Evolutionary conservation across 2,329 filamentous ascomycete genomes (phyloP).

Genomic region (Tolypocladium capitatum): DNA sequence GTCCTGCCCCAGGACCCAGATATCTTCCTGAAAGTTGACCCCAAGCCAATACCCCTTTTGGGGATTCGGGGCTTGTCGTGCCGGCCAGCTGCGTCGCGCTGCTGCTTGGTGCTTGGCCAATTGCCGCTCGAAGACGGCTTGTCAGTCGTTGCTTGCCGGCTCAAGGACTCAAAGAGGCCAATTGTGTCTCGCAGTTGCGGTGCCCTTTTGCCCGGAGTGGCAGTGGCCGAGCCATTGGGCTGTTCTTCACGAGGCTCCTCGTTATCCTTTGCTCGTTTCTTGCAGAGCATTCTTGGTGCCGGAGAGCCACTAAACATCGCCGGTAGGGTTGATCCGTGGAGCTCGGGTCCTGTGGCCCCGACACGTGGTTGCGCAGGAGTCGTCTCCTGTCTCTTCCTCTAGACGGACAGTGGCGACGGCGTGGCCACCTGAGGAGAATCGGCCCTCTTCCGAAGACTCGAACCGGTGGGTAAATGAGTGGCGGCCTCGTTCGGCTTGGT

Average conservation of each 20-base stretch:
- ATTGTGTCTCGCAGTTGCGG: conserved; percentile 13
- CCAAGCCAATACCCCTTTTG: conserved; percentile 7
- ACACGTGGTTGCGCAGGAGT: not conserved
- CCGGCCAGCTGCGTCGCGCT: not conserved
- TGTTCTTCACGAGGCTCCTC: not conserved
- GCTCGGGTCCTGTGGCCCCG: not conserved
- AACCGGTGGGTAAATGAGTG: conserved; percentile 4
- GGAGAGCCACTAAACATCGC: not conserved
- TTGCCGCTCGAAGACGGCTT: not conserved
- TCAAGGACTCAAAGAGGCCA: conserved; percentile 16
- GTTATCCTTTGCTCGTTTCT: too few relatives aligned
- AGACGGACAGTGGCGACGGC: conserved; percentile 2
- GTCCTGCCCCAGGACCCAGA: conserved; percentile 9
- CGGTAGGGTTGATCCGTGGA: not conserved
- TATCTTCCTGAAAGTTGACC: conserved; percentile 7
- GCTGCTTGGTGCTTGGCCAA: not conserved
- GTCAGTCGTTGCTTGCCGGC: not conserved
- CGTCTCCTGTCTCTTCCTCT: conserved; percentile 1
- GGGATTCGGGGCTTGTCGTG: not conserved
- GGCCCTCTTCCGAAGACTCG: conserved; percentile 10
- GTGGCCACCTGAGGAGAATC: conserved; percentile 6
- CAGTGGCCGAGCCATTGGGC: too few relatives aligned
- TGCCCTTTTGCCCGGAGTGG: not conserved
- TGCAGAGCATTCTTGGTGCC: not conserved
- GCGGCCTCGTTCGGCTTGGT: not conserved